Evolutionary conservation across 306 rosid genomes (phyloP).

Genomic region (Geum urbanum): DNA sequence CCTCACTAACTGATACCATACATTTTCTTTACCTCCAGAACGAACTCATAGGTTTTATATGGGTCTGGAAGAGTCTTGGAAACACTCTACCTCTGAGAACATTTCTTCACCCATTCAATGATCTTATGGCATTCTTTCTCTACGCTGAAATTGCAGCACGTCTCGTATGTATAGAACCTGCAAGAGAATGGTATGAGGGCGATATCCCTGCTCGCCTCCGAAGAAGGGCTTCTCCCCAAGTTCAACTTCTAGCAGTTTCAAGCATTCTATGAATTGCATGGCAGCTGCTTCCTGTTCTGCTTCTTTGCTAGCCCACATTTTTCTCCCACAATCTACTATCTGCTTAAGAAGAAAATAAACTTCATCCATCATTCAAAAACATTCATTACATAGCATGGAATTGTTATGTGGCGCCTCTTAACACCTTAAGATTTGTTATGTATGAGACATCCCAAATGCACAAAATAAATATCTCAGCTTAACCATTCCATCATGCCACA

Average conservation of each 20-base stretch:
- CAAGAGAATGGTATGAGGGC: slow-evolving; percentile 13
- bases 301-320: slow-evolving; percentile 18
- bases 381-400: no score
- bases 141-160: slow-evolving; percentile 17
- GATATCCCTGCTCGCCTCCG: slow-evolving; percentile 23
- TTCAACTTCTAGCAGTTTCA: slow-evolving; percentile 19
- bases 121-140: slow-evolving; percentile 25
- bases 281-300: slow-evolving; percentile 17
- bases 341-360: neutral
- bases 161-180: slow-evolving; percentile 19
- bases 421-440: no score
- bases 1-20: slow-evolving; percentile 5
- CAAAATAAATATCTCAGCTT: neutral
- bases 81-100: slow-evolving; percentile 23
- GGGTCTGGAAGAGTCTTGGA: slow-evolving; percentile 19
- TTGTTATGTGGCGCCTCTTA: no score
- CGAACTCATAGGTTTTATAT: slow-evolving; percentile 10
- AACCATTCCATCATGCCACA: neutral
- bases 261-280: slow-evolving; percentile 2
- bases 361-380: no score
- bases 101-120: slow-evolving; percentile 24
- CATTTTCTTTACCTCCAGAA: slow-evolving; percentile 5
- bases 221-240: slow-evolving; percentile 34
- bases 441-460: neutral
- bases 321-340: slow-evolving; percentile 15